phyloP scores from a whole-genome alignment of 495 filamentous ascomycete genomes.

The Aspergillus haitiensis region DNA sequence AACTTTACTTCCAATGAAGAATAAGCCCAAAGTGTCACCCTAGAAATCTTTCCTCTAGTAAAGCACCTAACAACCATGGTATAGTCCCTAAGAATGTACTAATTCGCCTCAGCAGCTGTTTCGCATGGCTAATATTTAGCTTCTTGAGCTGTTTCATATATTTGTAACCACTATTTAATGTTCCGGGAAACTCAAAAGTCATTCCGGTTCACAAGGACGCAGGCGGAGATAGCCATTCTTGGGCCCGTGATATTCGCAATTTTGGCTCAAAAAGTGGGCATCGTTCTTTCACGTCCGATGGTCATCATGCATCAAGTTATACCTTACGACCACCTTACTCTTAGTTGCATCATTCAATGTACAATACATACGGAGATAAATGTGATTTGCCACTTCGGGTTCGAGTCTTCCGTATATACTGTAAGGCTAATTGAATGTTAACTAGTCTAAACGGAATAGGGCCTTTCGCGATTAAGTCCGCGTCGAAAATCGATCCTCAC shows the following conservation, averaged over 20 bases:
- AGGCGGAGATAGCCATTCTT: background rate
- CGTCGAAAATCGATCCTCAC: background rate
- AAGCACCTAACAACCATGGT: background rate
- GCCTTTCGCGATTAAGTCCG: background rate
- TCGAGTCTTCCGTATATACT: background rate
- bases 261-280: conserved; percentile 1
- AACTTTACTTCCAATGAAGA: background rate
- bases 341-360: background rate
- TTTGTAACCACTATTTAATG: background rate
- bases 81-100: background rate
- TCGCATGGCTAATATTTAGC: background rate
- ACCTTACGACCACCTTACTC: background rate
- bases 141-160: background rate
- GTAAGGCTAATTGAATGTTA: background rate
- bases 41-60: background rate
- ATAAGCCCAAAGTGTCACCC: background rate
- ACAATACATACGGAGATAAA: background rate
- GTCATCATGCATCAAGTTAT: background rate
- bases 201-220: background rate
- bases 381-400: background rate
- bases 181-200: background rate
- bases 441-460: conserved; percentile 1
- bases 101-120: background rate
- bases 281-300: background rate
- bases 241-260: background rate